Evolutionary conservation across 345 rosid species (phyloP).

Genomic region (Brassica juncea): DNA sequence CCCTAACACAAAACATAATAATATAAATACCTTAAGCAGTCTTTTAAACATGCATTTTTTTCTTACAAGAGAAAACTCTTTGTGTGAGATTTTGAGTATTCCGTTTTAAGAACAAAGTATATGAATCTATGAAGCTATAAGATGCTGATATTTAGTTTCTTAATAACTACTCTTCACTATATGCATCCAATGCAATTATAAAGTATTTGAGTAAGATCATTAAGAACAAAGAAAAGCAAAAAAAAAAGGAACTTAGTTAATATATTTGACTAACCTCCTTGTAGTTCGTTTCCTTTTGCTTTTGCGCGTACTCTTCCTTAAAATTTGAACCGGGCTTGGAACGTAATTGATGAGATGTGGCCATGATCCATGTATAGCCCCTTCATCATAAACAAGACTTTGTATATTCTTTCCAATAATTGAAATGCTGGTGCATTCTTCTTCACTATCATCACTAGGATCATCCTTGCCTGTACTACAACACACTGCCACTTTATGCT

Average conservation of each 20-base stretch:
- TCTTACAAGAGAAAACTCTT: background rate
- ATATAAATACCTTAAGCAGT: background rate
- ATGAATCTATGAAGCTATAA: background rate
- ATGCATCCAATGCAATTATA: background rate
- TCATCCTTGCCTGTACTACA: background rate
- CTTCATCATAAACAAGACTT: background rate
- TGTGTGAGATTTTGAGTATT: background rate
- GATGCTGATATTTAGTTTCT: background rate
- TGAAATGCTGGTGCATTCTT: background rate
- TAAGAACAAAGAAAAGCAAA: background rate
- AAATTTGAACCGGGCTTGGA: background rate
- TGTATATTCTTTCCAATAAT: background rate
- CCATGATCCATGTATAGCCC: background rate
- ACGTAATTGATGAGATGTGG: background rate
- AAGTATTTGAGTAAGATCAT: background rate
- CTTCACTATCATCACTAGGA: background rate
- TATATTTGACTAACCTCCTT: background rate
- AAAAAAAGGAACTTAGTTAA: background rate
- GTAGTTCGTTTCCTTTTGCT: background rate
- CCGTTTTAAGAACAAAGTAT: background rate
- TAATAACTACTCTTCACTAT: background rate
- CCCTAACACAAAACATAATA: no score
- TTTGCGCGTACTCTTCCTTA: background rate
- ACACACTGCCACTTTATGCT: background rate
- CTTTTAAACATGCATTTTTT: background rate